Conservation (phyloP, 2,329 filamentous ascomycete species). For the Salinomyces thailandicus region DNA sequence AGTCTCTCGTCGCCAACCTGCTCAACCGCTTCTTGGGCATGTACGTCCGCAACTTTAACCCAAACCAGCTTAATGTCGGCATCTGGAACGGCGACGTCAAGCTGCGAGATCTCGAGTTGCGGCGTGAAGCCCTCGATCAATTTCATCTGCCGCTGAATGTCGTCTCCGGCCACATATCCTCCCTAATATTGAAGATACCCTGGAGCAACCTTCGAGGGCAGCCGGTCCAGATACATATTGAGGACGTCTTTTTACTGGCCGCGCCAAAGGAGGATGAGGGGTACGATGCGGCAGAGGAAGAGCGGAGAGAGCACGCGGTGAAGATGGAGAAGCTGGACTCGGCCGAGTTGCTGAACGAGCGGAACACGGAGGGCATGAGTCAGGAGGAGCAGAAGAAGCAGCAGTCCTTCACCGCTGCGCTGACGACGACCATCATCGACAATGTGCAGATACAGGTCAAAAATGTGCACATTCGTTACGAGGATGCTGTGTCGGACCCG, state of each 20-base stretch:
- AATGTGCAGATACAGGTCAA: conserved; percentile 96
- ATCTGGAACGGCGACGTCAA: conserved; percentile 99
- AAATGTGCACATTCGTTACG: conserved; percentile 96
- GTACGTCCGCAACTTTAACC: conserved; percentile 99
- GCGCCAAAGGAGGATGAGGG: conserved; percentile 91
- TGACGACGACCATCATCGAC: conserved; percentile 94
- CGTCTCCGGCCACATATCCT: conserved; percentile 83
- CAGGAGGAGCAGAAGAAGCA: conserved; percentile 94
- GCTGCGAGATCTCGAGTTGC: conserved; percentile 81
- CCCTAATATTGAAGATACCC: conserved; percentile 84
- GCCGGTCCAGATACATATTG: conserved; percentile 87
- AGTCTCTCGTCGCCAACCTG: conserved; percentile 90
- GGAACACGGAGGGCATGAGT: conserved; percentile 84
- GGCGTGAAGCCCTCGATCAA: conserved; percentile 91
- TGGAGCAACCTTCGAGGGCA: conserved; percentile 96
- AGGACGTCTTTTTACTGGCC: conserved; percentile 92
- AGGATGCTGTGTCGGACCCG: conserved; percentile 90
- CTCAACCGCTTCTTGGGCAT: conserved; percentile 99
- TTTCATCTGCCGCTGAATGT: conserved; percentile 95
- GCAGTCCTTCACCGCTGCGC: conserved; percentile 91
- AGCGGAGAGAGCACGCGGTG: conserved; percentile 71
- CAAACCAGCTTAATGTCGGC: conserved; percentile 92
- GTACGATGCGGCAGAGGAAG: conserved; percentile 88
- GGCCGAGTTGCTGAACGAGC: conserved; percentile 86
- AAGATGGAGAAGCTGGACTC: conserved; percentile 99